Conservation (phyloP, 495 filamentous ascomycete species). For the Daldinia caldariorum region DNA sequence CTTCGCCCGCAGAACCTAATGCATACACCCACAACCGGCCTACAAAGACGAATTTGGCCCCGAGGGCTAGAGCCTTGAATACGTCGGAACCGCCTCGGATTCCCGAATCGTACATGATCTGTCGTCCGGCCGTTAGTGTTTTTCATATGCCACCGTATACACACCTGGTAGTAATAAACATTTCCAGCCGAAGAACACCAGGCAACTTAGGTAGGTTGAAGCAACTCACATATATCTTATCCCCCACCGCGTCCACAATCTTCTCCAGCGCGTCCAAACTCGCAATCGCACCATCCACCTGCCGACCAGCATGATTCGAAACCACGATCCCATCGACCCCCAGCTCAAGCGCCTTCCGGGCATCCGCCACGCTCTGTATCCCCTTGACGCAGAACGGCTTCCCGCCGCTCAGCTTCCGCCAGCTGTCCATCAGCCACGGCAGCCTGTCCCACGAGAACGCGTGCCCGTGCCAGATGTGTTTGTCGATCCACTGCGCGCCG, state of each 20-base stretch:
- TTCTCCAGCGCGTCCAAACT: constrained; percentile 70
- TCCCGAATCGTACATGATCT: constrained; percentile 72
- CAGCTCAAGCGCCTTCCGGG: constrained; percentile 62
- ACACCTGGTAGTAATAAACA: too few relatives aligned
- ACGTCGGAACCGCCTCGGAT: constrained; percentile 66
- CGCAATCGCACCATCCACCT: constrained; percentile 70
- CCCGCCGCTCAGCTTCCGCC: constrained; percentile 63
- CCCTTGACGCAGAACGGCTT: constrained; percentile 68
- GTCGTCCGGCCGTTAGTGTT: constrained; percentile 16
- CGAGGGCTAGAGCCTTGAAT: constrained; percentile 70
- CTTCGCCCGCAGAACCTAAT: constrained; percentile 67
- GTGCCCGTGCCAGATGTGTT: constrained; percentile 68
- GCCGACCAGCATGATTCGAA: constrained; percentile 70
- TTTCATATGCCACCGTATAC: not conserved
- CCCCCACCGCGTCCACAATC: constrained; percentile 61
- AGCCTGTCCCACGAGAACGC: constrained; percentile 69
- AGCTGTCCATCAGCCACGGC: constrained; percentile 63
- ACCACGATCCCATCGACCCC: constrained; percentile 68
- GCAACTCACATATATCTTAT: constrained; percentile 40
- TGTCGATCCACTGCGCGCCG: constrained; percentile 70
- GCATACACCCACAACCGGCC: constrained; percentile 72
- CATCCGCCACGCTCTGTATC: constrained; percentile 65
- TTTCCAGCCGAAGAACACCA: not conserved
- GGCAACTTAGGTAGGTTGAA: not conserved
- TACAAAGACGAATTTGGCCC: constrained; percentile 71